A percentile compares a stretch with the other conserved stretches of the same genome.
These are phyloP conservation scores for Aeminium ludgeri DNA, from an alignment of 495 filamentous ascomycete genomes.

Conservation along the genomic window DNA sequence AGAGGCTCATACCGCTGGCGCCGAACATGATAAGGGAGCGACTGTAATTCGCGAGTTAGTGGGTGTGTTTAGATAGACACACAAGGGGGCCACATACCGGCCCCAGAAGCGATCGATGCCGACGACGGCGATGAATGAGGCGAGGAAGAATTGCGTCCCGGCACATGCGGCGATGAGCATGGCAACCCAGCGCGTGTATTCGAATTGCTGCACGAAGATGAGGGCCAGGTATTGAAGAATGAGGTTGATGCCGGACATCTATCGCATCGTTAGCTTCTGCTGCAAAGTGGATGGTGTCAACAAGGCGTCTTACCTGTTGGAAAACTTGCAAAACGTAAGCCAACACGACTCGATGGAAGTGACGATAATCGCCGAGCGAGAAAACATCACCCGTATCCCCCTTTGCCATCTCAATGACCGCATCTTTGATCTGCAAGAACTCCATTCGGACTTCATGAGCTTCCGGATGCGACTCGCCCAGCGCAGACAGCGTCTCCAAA, in stretches of 20 bases:
- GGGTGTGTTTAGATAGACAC: too few relatives aligned
- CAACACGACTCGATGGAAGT: conserved; percentile 52
- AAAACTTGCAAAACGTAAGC: conserved; percentile 58
- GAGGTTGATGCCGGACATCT: conserved; percentile 57
- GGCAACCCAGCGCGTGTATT: conserved; percentile 38
- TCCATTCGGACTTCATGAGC: conserved; percentile 43
- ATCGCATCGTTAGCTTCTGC: too few relatives aligned
- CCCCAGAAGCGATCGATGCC: conserved; percentile 50
- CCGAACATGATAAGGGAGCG: conserved; percentile 58
- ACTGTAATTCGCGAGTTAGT: too few relatives aligned
- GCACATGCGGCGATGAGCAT: conserved; percentile 55
- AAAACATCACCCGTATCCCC: conserved; percentile 48
- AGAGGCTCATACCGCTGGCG: conserved; percentile 47
- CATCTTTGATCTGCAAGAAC: conserved; percentile 55
- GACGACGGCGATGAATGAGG: conserved; percentile 54
- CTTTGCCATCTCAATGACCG: conserved; percentile 51
- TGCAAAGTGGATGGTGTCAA: too few relatives aligned
- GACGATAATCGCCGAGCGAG: conserved; percentile 52
- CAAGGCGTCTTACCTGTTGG: conserved; percentile 45
- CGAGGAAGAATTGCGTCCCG: conserved; percentile 59
- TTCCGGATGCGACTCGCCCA: conserved; percentile 37
- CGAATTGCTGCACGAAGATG: conserved; percentile 41
- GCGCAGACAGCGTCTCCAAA: conserved; percentile 40
- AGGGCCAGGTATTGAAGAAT: conserved; percentile 59
- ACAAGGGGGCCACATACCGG: too few relatives aligned